Percentiles rank a stretch among this genome's conserved stretches.
phyloP scores from a whole-genome alignment of 306 rosid species.

The Dicorynia guianensis region DNA sequence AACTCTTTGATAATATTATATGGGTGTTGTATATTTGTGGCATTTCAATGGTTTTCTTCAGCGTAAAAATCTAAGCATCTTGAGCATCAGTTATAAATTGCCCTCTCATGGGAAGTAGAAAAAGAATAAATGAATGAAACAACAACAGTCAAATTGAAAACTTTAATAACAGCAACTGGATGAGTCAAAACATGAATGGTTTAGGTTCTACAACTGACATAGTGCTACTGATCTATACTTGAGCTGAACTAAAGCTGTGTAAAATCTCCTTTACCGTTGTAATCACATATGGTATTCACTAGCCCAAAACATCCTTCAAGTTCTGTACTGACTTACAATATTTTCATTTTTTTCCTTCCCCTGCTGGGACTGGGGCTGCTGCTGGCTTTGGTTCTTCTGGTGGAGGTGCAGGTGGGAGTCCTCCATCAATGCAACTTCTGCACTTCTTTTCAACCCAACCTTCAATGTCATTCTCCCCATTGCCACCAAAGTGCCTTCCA shows the following conservation, averaged over 20 bases:
- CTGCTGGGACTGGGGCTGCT: slow-evolving; percentile 42
- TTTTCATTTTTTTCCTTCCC: slow-evolving; percentile 56
- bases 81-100: neutral
- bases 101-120: slow-evolving; percentile 1
- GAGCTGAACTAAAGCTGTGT: slow-evolving; percentile 34
- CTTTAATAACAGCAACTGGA: slow-evolving; percentile 29
- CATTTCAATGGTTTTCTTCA: neutral
- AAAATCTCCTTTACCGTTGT: slow-evolving; percentile 29
- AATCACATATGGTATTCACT: slow-evolving; percentile 6
- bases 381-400: slow-evolving; percentile 55
- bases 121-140: slow-evolving; percentile 16
- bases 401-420: slow-evolving; percentile 51
- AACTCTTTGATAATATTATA: too few relatives aligned
- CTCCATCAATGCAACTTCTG: slow-evolving; percentile 81
- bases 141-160: slow-evolving; percentile 33
- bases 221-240: slow-evolving; percentile 36
- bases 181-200: slow-evolving; percentile 32
- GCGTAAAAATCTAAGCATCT: slow-evolving; percentile 1
- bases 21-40: neutral
- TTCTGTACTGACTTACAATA: slow-evolving; percentile 32
- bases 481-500: slow-evolving; percentile 74
- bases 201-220: slow-evolving; percentile 41
- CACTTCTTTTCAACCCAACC: slow-evolving; percentile 88
- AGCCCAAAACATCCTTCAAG: slow-evolving; percentile 35
- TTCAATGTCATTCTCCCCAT: slow-evolving; percentile 81